Evolutionary conservation across 495 filamentous ascomycete genomes (phyloP).

Genomic region (Chaetomium cochliodes): DNA sequence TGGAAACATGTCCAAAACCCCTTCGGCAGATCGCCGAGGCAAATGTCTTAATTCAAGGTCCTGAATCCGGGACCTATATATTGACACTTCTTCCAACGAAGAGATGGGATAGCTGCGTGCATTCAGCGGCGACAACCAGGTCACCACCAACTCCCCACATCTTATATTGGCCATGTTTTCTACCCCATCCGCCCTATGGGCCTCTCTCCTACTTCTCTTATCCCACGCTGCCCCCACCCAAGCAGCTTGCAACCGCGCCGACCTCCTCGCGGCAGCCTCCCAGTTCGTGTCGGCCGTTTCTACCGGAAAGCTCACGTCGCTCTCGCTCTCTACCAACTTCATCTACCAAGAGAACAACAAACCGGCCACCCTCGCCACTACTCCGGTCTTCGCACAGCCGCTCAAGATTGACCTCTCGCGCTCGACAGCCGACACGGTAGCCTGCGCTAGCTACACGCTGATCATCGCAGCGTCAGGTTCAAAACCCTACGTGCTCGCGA

Average conservation of each 20-base stretch:
- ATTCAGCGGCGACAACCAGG: background rate
- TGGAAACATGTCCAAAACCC: background rate
- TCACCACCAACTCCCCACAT: background rate
- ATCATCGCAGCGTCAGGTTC: slow-evolving; percentile 39
- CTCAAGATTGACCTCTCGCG: slow-evolving; percentile 43
- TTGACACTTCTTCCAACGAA: background rate
- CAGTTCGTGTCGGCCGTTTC: slow-evolving; percentile 41
- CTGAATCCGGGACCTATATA: background rate
- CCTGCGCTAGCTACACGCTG: slow-evolving; percentile 48
- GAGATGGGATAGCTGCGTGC: background rate
- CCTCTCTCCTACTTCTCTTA: background rate
- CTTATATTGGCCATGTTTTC: background rate
- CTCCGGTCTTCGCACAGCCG: slow-evolving; percentile 36
- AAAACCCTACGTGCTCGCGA: slow-evolving; percentile 45
- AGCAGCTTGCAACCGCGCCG: slow-evolving; percentile 40
- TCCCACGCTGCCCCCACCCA: background rate
- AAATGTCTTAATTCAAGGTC: background rate
- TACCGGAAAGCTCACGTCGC: slow-evolving; percentile 30
- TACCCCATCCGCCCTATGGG: background rate
- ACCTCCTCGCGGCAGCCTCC: slow-evolving; percentile 38
- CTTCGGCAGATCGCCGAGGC: slow-evolving; percentile 1
- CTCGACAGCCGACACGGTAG: slow-evolving; percentile 42
- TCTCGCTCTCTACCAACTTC: slow-evolving; percentile 40
- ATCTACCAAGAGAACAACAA: slow-evolving; percentile 49
- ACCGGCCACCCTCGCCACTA: slow-evolving; percentile 31